These are phyloP conservation scores for Nepenthes gracilis DNA, from an alignment of 148 eudicot species.

Conservation along the genomic window DNA sequence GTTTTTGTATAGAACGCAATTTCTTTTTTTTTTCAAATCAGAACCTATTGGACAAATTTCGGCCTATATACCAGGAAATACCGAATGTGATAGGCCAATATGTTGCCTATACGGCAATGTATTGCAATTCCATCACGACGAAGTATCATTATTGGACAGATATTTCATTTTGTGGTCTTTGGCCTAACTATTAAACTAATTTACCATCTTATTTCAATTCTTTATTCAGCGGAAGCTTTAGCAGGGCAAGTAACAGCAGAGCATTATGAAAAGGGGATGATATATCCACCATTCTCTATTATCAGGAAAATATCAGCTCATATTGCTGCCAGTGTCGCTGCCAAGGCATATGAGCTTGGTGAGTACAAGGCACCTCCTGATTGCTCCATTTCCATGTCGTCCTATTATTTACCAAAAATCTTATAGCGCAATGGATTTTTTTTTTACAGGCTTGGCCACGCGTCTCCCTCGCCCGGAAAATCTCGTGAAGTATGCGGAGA, in stretches of 20 bases:
- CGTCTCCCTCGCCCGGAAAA: conserved; percentile 65
- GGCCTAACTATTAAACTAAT: background rate
- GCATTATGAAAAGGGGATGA: conserved; percentile 65
- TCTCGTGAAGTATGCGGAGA: conserved; percentile 73
- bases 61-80: no score
- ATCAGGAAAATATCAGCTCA: conserved; percentile 83
- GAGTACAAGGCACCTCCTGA: conserved; percentile 3
- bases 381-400: background rate
- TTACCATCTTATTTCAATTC: background rate
- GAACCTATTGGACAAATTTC: no score
- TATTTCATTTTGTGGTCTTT: background rate
- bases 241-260: conserved; percentile 76
- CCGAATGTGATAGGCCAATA: no score
- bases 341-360: conserved; percentile 89
- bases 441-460: conserved; percentile 39
- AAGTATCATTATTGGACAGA: background rate
- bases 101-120: no score
- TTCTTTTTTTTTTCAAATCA: no score
- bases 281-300: conserved; percentile 61
- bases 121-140: no score
- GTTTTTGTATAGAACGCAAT: no score
- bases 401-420: background rate
- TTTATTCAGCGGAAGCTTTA: conserved; percentile 71
- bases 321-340: conserved; percentile 89
- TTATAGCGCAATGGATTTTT: background rate